Base-by-base conservation (phyloP, 768 basidiomycete species). In the Naganishia vishniacii region DNA sequence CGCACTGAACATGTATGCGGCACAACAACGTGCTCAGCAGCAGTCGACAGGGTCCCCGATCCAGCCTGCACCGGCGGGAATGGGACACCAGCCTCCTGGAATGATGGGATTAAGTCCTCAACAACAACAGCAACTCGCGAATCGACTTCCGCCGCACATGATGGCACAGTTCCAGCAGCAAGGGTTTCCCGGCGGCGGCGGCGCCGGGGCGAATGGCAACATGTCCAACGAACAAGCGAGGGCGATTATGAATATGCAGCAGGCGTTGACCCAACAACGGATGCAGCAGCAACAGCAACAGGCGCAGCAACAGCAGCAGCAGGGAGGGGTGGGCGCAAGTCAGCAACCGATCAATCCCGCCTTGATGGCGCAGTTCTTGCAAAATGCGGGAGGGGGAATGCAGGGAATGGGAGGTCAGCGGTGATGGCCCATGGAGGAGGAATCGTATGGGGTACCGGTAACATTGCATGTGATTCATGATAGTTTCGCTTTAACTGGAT, bases 81-180 rank as follows among this genome's bases (percentile, higher is more conserved):
- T n/a, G 9, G 18, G 13, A 6, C 42, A n/a, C 34, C 34, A n/a
- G n/a, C n/a, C n/a, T 8, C 37, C 16, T 16, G 37, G 37, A 16
- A 40, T 40, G 37, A 40, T 40, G 37, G 42, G 42, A 18, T 5
- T 44, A 6, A 44, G n/a, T n/a, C 42, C 42, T 12, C 42, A 44
- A 20, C 37, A 40, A 40, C 37, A 40, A 16, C 45, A 46, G 8
- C 12, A 8, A 48, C 31, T 53, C 32, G 51, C 51, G 9, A 53
- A 53, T 37, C 51, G 51, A 18, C 4, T 53, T 37, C 51, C 51
- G 2, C 51, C 32, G n/a, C 51, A 53, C 16, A 34, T 53, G 18
- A 20, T 53, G 32, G 51, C 47, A 28, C 47, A 48, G 47, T 48
- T 48, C 12, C 47, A 48, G 28, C 51, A 53, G n/a, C 51, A 53